Evolutionary conservation across 106 monocot genomes (phyloP), one percentile per base, ranked within the genome.

Genomic region (Agapanthus africanus): DNA sequence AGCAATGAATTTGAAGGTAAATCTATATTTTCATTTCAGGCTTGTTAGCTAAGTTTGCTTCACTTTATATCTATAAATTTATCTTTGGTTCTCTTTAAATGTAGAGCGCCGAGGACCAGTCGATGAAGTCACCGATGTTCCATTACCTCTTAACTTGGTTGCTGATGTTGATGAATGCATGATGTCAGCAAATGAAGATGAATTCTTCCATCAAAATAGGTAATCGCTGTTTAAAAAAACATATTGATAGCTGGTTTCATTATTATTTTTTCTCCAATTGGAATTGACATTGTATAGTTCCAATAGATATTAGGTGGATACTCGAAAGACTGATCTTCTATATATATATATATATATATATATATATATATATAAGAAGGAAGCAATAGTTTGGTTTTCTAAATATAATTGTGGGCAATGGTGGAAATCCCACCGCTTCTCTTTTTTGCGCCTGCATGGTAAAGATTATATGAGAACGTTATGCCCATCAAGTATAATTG

Each of bases 1-100:
- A 65, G 63, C 42, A 73, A 83, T 33, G 83, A 86, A 34, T 59
- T 71, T 72, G 82, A 86, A 79, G 82, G 86, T 86, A 70, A 51
- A 25, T 0, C 57, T 42, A 30, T 44, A n/a, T n/a, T n/a, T n/a
- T n/a, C n/a, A n/a, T n/a, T n/a, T n/a, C n/a, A n/a, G n/a, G n/a
- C 14, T 57, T 57, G 3, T 31, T 57, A 57, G 1, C 30, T 57
- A 28, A 57, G 10, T 57, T 57, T 57, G 1, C 14, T 57, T 31
- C 4, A 27, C 11, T 57, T 30, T 30, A 30, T 31, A 56, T 57
- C 31, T 9, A 4, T 11, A 10, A 31, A 57, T 1, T 19, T 57
- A 11, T 28, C 3, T 30, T 30, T 57, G 10, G 4, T 57, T 30
- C 15, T 57, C 56, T 57, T 57, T 30, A 26, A 57, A 57, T n/a